phyloP scores from a whole-genome alignment of 2,329 filamentous ascomycete species.

The Paracorniculantispora psalliotae region DNA sequence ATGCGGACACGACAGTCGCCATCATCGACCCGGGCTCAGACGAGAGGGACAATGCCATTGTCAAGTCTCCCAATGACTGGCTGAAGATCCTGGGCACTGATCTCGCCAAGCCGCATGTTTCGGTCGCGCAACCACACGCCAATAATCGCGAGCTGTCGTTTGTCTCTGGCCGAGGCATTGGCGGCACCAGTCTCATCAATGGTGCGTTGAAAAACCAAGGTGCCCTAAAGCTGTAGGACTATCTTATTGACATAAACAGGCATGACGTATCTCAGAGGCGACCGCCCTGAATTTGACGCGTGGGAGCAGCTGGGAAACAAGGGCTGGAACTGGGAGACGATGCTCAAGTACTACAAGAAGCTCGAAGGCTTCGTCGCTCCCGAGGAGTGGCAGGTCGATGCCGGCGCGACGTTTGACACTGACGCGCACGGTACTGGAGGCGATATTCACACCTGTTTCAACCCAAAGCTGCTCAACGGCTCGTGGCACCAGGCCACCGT shows the following conservation, averaged over 20 bases:
- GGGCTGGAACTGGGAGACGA: conserved; percentile 40
- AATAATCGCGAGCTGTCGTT: conserved; percentile 29
- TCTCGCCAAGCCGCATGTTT: conserved; percentile 32
- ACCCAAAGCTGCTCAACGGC: conserved; percentile 29
- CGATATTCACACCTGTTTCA: conserved; percentile 32
- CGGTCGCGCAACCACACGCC: conserved; percentile 26
- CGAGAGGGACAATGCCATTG: conserved; percentile 29
- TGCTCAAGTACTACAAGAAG: conserved; percentile 44
- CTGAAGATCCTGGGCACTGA: conserved; percentile 22
- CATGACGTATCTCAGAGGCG: conserved; percentile 43
- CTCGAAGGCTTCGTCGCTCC: conserved; percentile 34
- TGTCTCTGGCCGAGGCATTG: conserved; percentile 33
- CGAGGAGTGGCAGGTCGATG: conserved; percentile 26
- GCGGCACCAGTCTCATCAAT: conserved; percentile 37
- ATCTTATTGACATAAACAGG: too few relatives aligned
- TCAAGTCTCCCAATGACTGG: conserved; percentile 26
- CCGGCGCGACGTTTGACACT: conserved; percentile 31
- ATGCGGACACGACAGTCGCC: conserved; percentile 23
- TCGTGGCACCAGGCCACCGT: conserved; percentile 25
- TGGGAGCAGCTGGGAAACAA: conserved; percentile 39
- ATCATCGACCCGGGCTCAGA: conserved; percentile 35
- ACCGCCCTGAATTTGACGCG: conserved; percentile 36
- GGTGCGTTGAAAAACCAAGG: conserved; percentile 27
- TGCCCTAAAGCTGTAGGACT: too few relatives aligned
- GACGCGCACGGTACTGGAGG: conserved; percentile 32